Conservation (phyloP, 2,329 filamentous ascomycete genomes). For the Exophiala alcalophila region DNA sequence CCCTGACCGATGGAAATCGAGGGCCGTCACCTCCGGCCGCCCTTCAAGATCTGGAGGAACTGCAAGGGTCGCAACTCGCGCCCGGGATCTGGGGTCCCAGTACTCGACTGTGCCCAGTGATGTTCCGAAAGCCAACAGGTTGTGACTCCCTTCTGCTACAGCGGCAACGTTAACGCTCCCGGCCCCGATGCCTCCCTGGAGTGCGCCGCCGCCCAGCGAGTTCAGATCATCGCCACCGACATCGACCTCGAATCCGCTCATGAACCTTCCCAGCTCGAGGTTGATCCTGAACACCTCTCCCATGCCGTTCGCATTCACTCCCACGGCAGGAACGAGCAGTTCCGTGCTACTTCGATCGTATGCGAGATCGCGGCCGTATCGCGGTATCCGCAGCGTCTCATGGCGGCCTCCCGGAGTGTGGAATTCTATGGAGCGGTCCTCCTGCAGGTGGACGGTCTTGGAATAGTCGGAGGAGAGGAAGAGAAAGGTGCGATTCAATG, state of each 20-base stretch:
- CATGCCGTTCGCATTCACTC: slow-evolving; percentile 77
- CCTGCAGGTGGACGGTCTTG: slow-evolving; percentile 90
- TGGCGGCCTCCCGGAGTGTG: slow-evolving; percentile 86
- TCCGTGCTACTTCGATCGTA: slow-evolving; percentile 83
- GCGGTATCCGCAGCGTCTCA: slow-evolving; percentile 81
- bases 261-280: slow-evolving; percentile 85
- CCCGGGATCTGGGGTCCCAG: slow-evolving; percentile 85
- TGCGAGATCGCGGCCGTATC: slow-evolving; percentile 85
- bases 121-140: slow-evolving; percentile 88
- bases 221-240: slow-evolving; percentile 77
- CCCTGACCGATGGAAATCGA: slow-evolving; percentile 81
- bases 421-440: slow-evolving; percentile 86
- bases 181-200: slow-evolving; percentile 82
- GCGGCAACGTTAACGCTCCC: slow-evolving; percentile 85
- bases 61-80: slow-evolving; percentile 72
- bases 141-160: slow-evolving; percentile 84
- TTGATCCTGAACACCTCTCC: slow-evolving; percentile 94
- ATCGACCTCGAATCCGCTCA: slow-evolving; percentile 89
- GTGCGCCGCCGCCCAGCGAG: slow-evolving; percentile 63
- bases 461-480: slow-evolving; percentile 87
- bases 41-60: slow-evolving; percentile 44
- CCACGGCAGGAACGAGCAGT: slow-evolving; percentile 81
- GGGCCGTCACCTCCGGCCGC: slow-evolving; percentile 70
- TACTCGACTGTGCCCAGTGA: slow-evolving; percentile 94
- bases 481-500: slow-evolving; percentile 85